These are phyloP conservation scores for Endocalyx cinctus DNA, from an alignment of 2,329 filamentous ascomycete species.

Conservation along the genomic window DNA sequence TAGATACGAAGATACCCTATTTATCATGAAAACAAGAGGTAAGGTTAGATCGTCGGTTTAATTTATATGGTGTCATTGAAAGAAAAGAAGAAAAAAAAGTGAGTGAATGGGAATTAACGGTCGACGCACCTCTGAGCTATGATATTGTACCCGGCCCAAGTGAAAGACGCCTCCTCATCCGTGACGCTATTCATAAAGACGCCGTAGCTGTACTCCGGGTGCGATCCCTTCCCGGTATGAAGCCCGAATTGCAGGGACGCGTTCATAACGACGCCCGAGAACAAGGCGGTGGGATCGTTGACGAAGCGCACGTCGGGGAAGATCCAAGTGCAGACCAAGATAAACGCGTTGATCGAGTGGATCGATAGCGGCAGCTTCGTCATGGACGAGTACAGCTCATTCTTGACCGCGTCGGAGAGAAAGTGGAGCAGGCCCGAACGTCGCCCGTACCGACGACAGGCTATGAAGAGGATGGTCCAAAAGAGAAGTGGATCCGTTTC, in stretches of 20 bases:
- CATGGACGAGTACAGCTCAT: slow-evolving; percentile 41
- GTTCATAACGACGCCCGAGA: slow-evolving; percentile 43
- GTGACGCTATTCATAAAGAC: slow-evolving; percentile 39
- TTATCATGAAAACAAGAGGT: background rate
- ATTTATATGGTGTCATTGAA: slow-evolving; percentile 5
- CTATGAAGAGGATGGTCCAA: slow-evolving; percentile 49
- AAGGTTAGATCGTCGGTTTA: background rate
- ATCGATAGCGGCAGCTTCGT: slow-evolving; percentile 39
- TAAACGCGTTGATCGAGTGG: slow-evolving; percentile 46
- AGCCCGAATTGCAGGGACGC: slow-evolving; percentile 45
- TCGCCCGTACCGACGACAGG: slow-evolving; percentile 44
- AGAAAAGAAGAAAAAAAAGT: slow-evolving; percentile 28
- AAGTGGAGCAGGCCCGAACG: slow-evolving; percentile 37
- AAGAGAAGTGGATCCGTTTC: slow-evolving; percentile 45
- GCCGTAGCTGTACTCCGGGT: slow-evolving; percentile 44
- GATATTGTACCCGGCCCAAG: slow-evolving; percentile 51
- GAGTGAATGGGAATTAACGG: too few relatives aligned
- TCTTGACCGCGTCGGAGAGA: slow-evolving; percentile 41
- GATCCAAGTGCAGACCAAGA: slow-evolving; percentile 48
- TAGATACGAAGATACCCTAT: slow-evolving; percentile 35
- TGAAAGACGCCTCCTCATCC: slow-evolving; percentile 48
- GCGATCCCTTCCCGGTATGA: slow-evolving; percentile 47
- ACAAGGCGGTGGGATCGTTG: slow-evolving; percentile 44
- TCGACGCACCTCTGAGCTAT: slow-evolving; percentile 46
- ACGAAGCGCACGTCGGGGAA: slow-evolving; percentile 47